Conservation (phyloP, 2,329 filamentous ascomycete genomes). For the Penicillium sp. region DNA sequence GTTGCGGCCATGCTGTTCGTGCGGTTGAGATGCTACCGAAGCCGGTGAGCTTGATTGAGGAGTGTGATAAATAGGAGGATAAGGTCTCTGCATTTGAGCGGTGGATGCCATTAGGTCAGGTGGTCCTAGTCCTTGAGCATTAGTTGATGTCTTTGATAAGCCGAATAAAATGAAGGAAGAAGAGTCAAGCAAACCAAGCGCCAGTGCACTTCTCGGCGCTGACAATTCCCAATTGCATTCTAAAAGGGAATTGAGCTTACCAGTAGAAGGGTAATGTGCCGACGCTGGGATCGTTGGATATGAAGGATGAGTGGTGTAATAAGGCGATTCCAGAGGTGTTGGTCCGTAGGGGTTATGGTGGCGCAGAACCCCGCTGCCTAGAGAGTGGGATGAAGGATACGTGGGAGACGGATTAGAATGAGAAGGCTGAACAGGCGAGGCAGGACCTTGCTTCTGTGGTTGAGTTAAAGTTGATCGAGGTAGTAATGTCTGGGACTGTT, state of each 20-base stretch:
- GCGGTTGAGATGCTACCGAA: slow-evolving; percentile 83
- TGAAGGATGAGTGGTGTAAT: slow-evolving; percentile 74
- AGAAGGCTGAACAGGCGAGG: slow-evolving; percentile 62
- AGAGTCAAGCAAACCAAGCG: not conserved
- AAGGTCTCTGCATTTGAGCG: slow-evolving; percentile 66
- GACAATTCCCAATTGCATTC: slow-evolving; percentile 21
- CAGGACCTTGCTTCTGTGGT: slow-evolving; percentile 46
- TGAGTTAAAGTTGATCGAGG: slow-evolving; percentile 27
- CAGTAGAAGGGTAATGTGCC: slow-evolving; percentile 82
- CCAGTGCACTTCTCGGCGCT: not conserved
- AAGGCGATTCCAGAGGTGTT: slow-evolving; percentile 66
- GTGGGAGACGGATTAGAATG: slow-evolving; percentile 31
- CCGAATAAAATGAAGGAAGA: slow-evolving; percentile 32
- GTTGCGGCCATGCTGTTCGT: slow-evolving; percentile 80
- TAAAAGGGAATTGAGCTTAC: slow-evolving; percentile 57
- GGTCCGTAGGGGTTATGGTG: slow-evolving; percentile 61
- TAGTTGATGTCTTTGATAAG: slow-evolving; percentile 58
- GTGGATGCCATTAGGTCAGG: slow-evolving; percentile 66
- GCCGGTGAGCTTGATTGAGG: slow-evolving; percentile 93
- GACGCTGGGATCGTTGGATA: slow-evolving; percentile 81
- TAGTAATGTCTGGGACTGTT: slow-evolving; percentile 33
- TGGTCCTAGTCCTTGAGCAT: slow-evolving; percentile 63
- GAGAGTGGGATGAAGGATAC: slow-evolving; percentile 31
- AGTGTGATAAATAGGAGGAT: slow-evolving; percentile 92
- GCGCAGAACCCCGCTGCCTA: slow-evolving; percentile 47